These are phyloP conservation scores for Exserohilum rostratum DNA, from an alignment of 2,329 filamentous ascomycete genomes.

Conservation along the genomic window DNA sequence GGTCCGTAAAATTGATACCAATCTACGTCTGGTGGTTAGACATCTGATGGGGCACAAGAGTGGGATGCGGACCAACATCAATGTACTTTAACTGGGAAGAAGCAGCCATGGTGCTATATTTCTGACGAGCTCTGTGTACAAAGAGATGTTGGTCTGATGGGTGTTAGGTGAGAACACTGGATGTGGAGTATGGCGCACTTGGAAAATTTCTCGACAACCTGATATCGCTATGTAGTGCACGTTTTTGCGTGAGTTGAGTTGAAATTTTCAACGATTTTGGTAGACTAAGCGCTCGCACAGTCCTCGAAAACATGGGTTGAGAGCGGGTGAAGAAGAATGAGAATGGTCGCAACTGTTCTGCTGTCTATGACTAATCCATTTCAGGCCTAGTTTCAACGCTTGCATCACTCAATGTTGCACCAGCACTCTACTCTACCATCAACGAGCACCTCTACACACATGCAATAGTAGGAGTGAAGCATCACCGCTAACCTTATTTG, in stretches of 20 bases:
- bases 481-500: background rate
- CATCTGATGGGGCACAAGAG: constrained; percentile 5
- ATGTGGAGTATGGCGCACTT: constrained; percentile 14
- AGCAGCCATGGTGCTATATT: constrained; percentile 4
- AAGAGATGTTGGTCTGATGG: background rate
- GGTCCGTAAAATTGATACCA: constrained; percentile 94
- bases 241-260: background rate
- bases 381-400: constrained; percentile 13
- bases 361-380: constrained; percentile 8
- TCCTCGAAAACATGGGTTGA: constrained; percentile 19
- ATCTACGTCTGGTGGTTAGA: constrained; percentile 58
- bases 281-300: background rate
- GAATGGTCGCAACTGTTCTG: constrained; percentile 10
- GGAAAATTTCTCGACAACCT: constrained; percentile 11
- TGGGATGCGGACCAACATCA: constrained; percentile 50
- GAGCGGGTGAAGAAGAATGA: constrained; percentile 2
- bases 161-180: background rate
- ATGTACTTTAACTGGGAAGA: constrained; percentile 44
- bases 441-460: background rate
- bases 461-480: background rate
- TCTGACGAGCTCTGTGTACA: background rate
- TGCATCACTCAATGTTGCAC: constrained; percentile 1
- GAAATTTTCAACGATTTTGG: background rate
- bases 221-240: background rate
- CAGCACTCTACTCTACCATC: constrained; percentile 7